Evolutionary conservation across 495 filamentous ascomycete genomes (phyloP), one percentile per base, ranked within the genome.

Genomic region (Filosporella fistucella): DNA sequence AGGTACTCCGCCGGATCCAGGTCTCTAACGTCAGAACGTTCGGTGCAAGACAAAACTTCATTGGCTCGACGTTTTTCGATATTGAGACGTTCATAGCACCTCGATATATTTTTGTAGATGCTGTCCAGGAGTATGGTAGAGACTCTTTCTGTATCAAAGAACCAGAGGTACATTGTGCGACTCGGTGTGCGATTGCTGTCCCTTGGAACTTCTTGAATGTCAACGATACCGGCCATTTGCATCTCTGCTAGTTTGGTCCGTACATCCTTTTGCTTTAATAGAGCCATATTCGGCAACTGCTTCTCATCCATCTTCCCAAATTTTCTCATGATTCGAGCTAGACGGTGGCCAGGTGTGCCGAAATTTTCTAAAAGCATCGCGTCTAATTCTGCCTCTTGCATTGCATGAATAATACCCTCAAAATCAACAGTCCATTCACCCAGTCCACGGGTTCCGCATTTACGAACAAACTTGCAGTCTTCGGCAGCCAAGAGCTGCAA

Each of bases 241-340:
- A 99, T 85, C 46, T 77, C 77, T 2, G 82, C 77, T 57, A 97
- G 81, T 48, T 87, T 82, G 45, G 84, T 76, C 12, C 91, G 89
- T 35, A 95, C 72, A 36, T 93, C 84, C 42, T 86, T 83, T 58
- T 88, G 85, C 20, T 79, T 80, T 52, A 95, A 76, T 46, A 97
- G 73, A 45, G 81, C 83, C 46, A 88, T 70, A 28, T 80, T 79
- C 23, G 82, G 77, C 8, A 96, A 64, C 30, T 82, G 80, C 59
- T 93, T 95, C 62, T 99, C 93, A 50, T 96, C 91, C 13, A 96
- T 69, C 63, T 91, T 94, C 18, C 93, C 94, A 56, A 89, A 87
- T 40, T 81, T 81, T 33, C 84, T 78, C 13, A 97, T 77, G 30
- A 97, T 86, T 21, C 86, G 84, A 36, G 88, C 71, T 4, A 97